A percentile compares a stretch with the other conserved stretches of the same genome.
Conservation (phyloP, 2,329 filamentous ascomycete species). For the Talaromyces sp. region DNA sequence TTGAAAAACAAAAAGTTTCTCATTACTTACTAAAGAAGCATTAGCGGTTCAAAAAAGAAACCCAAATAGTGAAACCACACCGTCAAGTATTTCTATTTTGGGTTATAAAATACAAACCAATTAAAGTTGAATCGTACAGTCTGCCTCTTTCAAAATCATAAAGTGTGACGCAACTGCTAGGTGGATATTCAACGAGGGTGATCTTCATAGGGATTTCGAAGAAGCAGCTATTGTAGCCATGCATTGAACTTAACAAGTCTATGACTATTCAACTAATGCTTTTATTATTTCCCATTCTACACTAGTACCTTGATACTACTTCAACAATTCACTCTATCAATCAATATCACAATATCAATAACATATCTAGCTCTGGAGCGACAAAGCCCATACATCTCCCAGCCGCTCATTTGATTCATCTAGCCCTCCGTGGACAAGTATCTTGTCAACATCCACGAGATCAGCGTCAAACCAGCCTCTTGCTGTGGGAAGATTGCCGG, state of each 20-base stretch:
- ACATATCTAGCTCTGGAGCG: background rate
- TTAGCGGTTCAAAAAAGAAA: background rate
- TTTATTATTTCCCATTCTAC: background rate
- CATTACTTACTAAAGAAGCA: background rate
- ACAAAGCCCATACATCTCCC: conserved; percentile 43
- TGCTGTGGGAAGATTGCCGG: conserved; percentile 29
- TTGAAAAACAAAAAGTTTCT: too few species aligned
- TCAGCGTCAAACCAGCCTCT: conserved; percentile 54
- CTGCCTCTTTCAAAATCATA: background rate
- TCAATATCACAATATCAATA: background rate
- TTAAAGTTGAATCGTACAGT: background rate
- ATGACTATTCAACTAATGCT: background rate
- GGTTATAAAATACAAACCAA: background rate
- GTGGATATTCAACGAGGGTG: background rate
- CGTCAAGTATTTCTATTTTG: background rate
- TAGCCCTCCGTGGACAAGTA: conserved; percentile 49
- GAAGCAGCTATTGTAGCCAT: background rate
- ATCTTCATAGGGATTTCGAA: background rate
- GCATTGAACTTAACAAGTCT: too few species aligned
- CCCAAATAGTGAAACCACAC: too few species aligned
- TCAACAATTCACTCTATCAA: background rate
- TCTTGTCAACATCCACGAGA: conserved; percentile 26
- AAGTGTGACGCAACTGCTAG: too few species aligned
- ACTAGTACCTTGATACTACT: background rate
- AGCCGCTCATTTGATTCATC: conserved; percentile 48